Base-by-base conservation (phyloP, 2,329 filamentous ascomycete genomes). In the Akanthomyces uredinophilus region DNA sequence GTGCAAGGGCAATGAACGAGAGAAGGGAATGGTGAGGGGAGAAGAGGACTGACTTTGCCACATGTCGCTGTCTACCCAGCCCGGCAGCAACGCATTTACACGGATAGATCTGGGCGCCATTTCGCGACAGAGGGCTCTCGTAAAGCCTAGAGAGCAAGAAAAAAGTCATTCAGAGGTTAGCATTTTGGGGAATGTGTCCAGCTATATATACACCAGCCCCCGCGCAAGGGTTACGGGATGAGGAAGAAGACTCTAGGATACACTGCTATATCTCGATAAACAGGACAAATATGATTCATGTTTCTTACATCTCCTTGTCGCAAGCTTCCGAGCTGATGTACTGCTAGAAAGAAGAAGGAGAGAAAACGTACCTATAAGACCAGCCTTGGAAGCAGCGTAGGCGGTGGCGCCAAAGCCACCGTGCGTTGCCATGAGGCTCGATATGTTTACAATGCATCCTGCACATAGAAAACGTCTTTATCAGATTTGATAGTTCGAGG, bases 1-100 rank as follows among this genome's bases (percentile, higher is more conserved):
- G 24, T n/a, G 39, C 20, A 6, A 44, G 7, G 53, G 22, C 1
- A 18, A 47, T 16, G 47, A 43, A 32, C 13, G 47, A 52, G 32
- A 47, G 14, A 5, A 20, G 32, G 20, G 29, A 49, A 16, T 13
- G 49, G 24, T 56, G 62, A 57, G 55, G 62, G 58, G 65, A 64
- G 63, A 64, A 64, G 64, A 63, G 44, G 59, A 74, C 77, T 75
- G 75, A 93, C 90, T 79, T 71, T 83, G 75, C 67, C 89, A 91
- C 91, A 96, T 96, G 53, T 86, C 83, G 51, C 91, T 94, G 62
- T 89, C 80, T 67, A 96, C 87, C 78, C 94, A 96, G 7, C 92
- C 92, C 1, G 92, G 92, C 47, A 94, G 78, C 66, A 96, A 85
- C 32, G 88, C 88, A 75, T 96, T 96, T 52, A 91, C 88, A 35